Conservation (phyloP, 768 basidiomycete genomes). For the Leccinum barrowsii region DNA sequence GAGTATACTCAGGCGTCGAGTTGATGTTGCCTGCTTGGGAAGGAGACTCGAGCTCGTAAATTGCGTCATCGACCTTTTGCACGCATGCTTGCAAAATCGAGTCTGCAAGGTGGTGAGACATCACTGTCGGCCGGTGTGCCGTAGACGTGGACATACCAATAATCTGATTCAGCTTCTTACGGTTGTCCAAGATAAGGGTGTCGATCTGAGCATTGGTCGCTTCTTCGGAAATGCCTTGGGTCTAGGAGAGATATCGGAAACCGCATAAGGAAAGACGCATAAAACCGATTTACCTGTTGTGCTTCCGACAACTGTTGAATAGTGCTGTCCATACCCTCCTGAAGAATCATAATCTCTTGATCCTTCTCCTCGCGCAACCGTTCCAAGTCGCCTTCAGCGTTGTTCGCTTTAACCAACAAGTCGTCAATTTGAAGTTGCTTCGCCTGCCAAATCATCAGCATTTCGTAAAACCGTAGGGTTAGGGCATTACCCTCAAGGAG, state of each 20-base stretch:
- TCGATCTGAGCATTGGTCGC: constrained; percentile 97
- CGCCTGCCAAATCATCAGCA: constrained; percentile 46
- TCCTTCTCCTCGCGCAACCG: constrained; percentile 92
- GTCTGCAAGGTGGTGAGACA: constrained; percentile 47
- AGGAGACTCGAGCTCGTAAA: constrained; percentile 97
- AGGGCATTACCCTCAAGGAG: constrained; percentile 69
- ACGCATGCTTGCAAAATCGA: constrained; percentile 96
- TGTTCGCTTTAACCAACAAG: constrained; percentile 75
- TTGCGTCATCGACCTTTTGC: constrained; percentile 94
- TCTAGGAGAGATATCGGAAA: constrained; percentile 42
- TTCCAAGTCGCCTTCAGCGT: constrained; percentile 71
- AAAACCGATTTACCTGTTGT: constrained; percentile 61
- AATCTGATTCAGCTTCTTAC: constrained; percentile 96
- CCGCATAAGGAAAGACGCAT: not conserved
- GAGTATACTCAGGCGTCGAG: constrained; percentile 97
- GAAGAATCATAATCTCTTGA: constrained; percentile 91
- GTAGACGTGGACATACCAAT: constrained; percentile 56
- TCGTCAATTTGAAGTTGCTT: constrained; percentile 98
- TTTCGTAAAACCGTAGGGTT: not conserved
- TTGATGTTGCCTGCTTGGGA: constrained; percentile 92
- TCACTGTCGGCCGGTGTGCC: not conserved
- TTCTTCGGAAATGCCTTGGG: constrained; percentile 78
- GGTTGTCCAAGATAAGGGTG: constrained; percentile 91
- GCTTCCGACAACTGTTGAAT: constrained; percentile 83
- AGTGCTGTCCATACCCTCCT: constrained; percentile 92